Evolutionary conservation across 2,329 filamentous ascomycete genomes (phyloP).

Genomic region (Fusarium sp.): DNA sequence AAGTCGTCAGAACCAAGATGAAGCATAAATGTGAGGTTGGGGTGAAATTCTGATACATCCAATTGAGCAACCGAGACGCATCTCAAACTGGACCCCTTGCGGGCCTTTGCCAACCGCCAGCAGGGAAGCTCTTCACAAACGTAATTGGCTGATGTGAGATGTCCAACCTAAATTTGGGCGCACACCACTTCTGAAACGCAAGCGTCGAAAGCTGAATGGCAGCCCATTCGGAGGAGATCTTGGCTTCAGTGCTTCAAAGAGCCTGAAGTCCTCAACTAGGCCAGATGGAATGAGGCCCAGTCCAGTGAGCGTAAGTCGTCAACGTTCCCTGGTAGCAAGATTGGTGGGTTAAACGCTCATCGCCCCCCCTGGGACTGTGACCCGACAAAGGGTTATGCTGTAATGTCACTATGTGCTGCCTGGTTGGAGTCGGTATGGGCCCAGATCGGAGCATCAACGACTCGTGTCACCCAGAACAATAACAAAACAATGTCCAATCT

Average conservation of each 20-base stretch:
- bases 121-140: constrained; percentile 46
- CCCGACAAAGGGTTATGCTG: constrained; percentile 14
- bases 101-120: constrained; percentile 44
- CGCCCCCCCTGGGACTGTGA: constrained; percentile 9
- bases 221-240: constrained; percentile 34
- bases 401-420: not conserved
- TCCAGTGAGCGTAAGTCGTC: constrained; percentile 26
- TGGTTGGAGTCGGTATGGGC: constrained; percentile 2
- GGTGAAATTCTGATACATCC: constrained; percentile 35
- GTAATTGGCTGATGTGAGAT: constrained; percentile 52
- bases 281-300: constrained; percentile 34
- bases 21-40: constrained; percentile 44
- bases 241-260: constrained; percentile 6
- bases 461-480: constrained; percentile 23
- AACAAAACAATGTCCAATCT: constrained; percentile 8
- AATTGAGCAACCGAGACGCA: constrained; percentile 42
- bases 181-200: constrained; percentile 49
- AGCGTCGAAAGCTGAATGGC: constrained; percentile 43
- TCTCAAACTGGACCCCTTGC: constrained; percentile 45
- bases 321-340: constrained; percentile 29
- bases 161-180: constrained; percentile 52
- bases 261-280: not conserved
- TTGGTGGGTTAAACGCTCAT: constrained; percentile 48
- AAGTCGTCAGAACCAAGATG: constrained; percentile 32
- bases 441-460: constrained; percentile 3